Evolutionary conservation across 768 basidiomycete species (phyloP), one percentile per base, ranked within the genome.

Genomic region (Suillus americanus): DNA sequence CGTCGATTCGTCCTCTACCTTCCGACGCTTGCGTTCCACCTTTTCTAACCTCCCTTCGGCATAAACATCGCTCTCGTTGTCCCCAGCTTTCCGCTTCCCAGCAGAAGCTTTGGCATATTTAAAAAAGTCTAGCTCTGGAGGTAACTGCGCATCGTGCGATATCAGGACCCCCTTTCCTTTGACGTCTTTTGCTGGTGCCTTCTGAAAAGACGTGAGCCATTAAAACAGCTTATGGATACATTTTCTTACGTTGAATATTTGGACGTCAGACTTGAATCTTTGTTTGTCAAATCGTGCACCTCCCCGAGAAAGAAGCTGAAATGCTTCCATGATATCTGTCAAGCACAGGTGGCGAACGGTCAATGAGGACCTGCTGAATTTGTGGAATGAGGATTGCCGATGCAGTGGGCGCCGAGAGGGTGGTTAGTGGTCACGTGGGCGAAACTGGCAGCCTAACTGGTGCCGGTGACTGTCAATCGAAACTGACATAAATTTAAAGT

Each of bases 81-180:
- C 61, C 33, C 61, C 70, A 23, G 68, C 68, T 72, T 87, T 88
- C 62, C 87, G 83, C 72, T 91, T 90, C 40, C 72, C 75, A 9
- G 78, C 68, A 20, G 79, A 80, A 30, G 82, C 84, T 66, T 87
- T 83, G 3, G 91, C 88, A 66, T 94, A 94, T 70, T 90, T 94
- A 79, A 98, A 99, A 76, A 97, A 96, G 75, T 99, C 94, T 8
- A 98, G 83, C 70, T 91, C 92, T 2, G 80, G 69, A 2, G 91
- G 95, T 53, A 95, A 83, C 64, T 84, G 85, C 10, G 78, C 80
- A n/a, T 78, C 77, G n/a, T 71, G 70, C 2, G 64, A 68, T 61
- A 64, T 72, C 13, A 70, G 64, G 18, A 65, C 66, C 37, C 72
- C 63, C 66, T 67, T 71, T 38, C 65, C 65, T 64, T 72, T 68